Conservation (phyloP, 1,284 basidiomycete species). For the Chalciporus sp. region DNA sequence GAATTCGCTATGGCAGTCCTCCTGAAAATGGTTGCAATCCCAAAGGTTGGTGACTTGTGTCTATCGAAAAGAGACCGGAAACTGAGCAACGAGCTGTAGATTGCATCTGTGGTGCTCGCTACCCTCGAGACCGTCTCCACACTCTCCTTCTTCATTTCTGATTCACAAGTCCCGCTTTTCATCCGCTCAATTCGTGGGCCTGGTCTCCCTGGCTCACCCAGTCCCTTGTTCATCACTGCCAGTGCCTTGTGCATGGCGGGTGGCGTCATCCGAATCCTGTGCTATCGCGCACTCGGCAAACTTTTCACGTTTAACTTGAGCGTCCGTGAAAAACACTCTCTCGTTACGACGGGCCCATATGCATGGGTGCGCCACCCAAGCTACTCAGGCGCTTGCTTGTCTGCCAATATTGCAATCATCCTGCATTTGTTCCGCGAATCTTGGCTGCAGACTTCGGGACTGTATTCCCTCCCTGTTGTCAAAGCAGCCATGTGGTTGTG, state of each 20-base stretch:
- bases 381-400: constrained; percentile 30
- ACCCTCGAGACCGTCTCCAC: no score
- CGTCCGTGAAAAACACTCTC: constrained; percentile 36
- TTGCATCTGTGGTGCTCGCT: no score
- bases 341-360: constrained; percentile 41
- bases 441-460: constrained; percentile 39
- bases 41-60: no score
- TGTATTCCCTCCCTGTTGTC: constrained; percentile 28
- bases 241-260: not conserved
- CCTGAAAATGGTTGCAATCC: no score
- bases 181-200: not conserved
- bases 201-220: not conserved
- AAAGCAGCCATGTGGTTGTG: constrained; percentile 25
- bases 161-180: not conserved
- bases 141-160: no score
- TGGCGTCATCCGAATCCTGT: constrained; percentile 5
- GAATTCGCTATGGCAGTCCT: no score
- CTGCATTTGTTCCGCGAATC: constrained; percentile 26
- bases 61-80: no score
- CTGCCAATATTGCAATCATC: not conserved
- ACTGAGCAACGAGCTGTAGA: no score
- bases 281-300: constrained; percentile 32
- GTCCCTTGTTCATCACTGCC: not conserved
- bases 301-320: constrained; percentile 44
- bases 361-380: constrained; percentile 41